Base-by-base conservation (phyloP, 2,329 filamentous ascomycete species). In the Helminthosporium solani region DNA sequence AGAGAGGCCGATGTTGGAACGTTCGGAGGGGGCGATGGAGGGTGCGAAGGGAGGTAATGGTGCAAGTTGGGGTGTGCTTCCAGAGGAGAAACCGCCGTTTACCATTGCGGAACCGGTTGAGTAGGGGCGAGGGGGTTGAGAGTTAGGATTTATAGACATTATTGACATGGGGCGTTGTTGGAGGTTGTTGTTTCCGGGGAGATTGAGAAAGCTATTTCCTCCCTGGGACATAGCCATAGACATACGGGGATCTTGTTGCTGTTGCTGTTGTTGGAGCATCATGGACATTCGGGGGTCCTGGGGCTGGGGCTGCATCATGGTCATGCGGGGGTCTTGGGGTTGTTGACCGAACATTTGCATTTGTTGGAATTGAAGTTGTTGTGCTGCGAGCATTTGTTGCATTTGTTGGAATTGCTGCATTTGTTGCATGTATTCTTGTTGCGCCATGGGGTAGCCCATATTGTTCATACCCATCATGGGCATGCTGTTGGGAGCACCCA, bases 11-110 rank as follows among this genome's bases (percentile, higher is more conserved):
- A 96, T 77, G 67, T 95, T 97, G 77, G 91, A 97, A 50, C 94
- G 86, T 73, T 97, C 94, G 4, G 90, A 96, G 1, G 94, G 94
- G 2, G 94, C 92, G 56, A 99, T 95, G 1, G 92, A 97, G 1
- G 90, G 84, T 1, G 90, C 81, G 70, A 97, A 97, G 41, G 50
- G 44, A 7, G 19, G 35, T 21, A 38, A 25, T 4, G 35, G 35
- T 9, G 23, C 6, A 6, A 25, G 20, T 23, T 50, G 47, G 14
- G 55, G 41, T 7, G 47, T 42, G 12, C 44, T 48, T 19, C 43
- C 21, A 20, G 44, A 25, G 20, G 33, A 28, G 33, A 30, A 12
- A 23, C 23, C 35, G 8, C 44, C 44, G 12, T 33, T 31, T 14
- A 43, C 44, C 35, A 38, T 38, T n/a, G 42, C 20, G 20, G 12